These are phyloP conservation scores for Suillus brevipes DNA, from an alignment of 768 basidiomycete species.

Conservation along the genomic window DNA sequence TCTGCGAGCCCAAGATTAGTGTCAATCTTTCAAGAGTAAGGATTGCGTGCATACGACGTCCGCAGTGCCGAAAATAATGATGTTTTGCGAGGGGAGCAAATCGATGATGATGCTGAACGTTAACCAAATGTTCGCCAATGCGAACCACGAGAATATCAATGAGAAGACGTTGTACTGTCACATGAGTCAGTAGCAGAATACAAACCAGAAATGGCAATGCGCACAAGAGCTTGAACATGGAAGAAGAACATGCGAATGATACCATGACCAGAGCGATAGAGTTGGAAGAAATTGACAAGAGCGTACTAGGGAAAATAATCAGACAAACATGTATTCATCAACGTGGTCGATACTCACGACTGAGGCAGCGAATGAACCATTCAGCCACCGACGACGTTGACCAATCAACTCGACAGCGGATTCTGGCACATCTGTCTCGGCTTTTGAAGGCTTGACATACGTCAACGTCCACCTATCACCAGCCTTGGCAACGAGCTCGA, in stretches of 20 bases:
- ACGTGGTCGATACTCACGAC: constrained; percentile 53
- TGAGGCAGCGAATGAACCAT: constrained; percentile 93
- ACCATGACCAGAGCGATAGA: constrained; percentile 86
- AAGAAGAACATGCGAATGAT: constrained; percentile 95
- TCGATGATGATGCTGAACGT: constrained; percentile 97
- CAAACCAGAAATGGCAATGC: constrained; percentile 29
- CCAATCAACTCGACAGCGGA: constrained; percentile 89
- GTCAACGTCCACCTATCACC: constrained; percentile 85
- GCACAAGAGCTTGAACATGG: constrained; percentile 86
- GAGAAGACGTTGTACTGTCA: constrained; percentile 82
- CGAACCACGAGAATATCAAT: constrained; percentile 91
- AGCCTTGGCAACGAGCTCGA: constrained; percentile 92
- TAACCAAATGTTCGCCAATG: constrained; percentile 88
- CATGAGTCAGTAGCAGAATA: constrained; percentile 5
- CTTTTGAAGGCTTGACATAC: constrained; percentile 93
- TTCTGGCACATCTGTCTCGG: constrained; percentile 96
- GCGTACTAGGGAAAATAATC: constrained; percentile 59
- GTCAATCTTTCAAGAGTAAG: neutral
- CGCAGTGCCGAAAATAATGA: constrained; percentile 71
- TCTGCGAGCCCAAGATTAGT: constrained; percentile 44
- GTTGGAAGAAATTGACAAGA: constrained; percentile 87
- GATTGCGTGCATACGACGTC: constrained; percentile 54
- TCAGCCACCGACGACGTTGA: constrained; percentile 95
- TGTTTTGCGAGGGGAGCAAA: constrained; percentile 57
- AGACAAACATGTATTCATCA: neutral